These are phyloP conservation scores for Phytopythium cucurbitacearum DNA, from an alignment of 352 stramenopile species.

Conservation along the genomic window DNA sequence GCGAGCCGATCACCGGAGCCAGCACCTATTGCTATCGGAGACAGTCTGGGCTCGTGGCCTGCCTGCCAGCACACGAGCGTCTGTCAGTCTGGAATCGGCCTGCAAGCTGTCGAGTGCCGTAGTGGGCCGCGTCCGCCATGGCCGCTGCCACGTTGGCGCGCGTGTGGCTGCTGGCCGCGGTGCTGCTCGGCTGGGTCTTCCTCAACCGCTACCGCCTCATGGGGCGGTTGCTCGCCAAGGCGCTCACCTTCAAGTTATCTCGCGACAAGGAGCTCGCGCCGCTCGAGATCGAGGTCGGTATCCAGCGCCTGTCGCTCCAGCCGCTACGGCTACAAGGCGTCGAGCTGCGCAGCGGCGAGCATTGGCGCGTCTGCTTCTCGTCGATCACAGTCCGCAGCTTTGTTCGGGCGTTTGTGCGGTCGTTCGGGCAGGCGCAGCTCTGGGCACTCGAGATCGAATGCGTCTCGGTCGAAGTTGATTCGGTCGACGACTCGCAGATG, in stretches of 20 bases:
- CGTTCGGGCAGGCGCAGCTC: slow-evolving; percentile 72
- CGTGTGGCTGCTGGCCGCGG: slow-evolving; percentile 42
- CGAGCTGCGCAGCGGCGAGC: slow-evolving; percentile 23
- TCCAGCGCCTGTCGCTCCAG: slow-evolving; percentile 39
- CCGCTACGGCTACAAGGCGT: slow-evolving; percentile 46
- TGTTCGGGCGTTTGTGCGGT: slow-evolving; percentile 65
- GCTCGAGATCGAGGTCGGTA: slow-evolving; percentile 21
- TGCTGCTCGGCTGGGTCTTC: slow-evolving; percentile 36
- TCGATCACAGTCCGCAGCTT: slow-evolving; percentile 42
- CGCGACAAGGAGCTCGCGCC: slow-evolving; percentile 13
- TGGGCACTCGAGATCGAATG: slow-evolving; percentile 51
- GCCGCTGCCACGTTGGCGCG: slow-evolving; percentile 1
- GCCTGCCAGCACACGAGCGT: no score
- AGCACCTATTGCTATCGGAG: no score
- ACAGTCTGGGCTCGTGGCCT: no score
- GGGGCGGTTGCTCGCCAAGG: slow-evolving; percentile 42
- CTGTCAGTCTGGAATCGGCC: no score
- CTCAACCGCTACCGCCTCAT: slow-evolving; percentile 55
- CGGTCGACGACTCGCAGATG: slow-evolving; percentile 35
- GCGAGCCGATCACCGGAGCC: no score
- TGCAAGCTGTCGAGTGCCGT: background rate
- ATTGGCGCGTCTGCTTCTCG: slow-evolving; percentile 40
- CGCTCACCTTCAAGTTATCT: slow-evolving; percentile 28
- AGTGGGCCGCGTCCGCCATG: background rate
- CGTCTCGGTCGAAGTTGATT: slow-evolving; percentile 26